phyloP scores from a whole-genome alignment of 148 eudicot species.

The Camellia japonica region DNA sequence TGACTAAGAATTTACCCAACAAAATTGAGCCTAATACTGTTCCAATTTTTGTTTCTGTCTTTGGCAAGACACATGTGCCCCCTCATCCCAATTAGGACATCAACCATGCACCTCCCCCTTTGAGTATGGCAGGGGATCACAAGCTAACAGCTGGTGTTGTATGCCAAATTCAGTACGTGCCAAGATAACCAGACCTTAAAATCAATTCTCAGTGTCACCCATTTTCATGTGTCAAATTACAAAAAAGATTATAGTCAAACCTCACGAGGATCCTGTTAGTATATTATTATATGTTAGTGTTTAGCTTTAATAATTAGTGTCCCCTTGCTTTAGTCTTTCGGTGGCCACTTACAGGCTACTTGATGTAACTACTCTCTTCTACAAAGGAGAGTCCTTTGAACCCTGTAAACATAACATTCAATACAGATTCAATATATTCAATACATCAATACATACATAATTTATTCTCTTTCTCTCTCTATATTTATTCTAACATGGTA shows the following conservation, averaged over 20 bases:
- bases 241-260: constrained; percentile 29
- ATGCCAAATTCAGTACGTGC: not conserved
- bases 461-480: no score
- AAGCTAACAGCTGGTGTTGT: constrained; percentile 3
- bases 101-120: not conserved
- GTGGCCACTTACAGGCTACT: no score
- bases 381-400: no score
- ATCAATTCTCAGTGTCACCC: not conserved
- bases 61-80: not conserved
- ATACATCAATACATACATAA: no score
- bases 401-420: no score
- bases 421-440: no score
- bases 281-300: no score
- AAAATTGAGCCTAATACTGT: not conserved
- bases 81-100: constrained; percentile 10
- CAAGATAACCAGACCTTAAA: not conserved
- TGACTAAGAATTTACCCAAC: not conserved
- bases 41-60: not conserved
- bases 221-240: not conserved
- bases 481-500: no score
- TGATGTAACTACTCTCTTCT: no score
- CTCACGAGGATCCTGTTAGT: constrained; percentile 66
- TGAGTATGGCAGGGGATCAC: not conserved
- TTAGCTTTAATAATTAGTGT: no score
- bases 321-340: no score